Percentiles rank a stretch among this genome's conserved stretches.
Evolutionary conservation across 495 filamentous ascomycete species (phyloP).

Genomic region (Podospora tetraspora): DNA sequence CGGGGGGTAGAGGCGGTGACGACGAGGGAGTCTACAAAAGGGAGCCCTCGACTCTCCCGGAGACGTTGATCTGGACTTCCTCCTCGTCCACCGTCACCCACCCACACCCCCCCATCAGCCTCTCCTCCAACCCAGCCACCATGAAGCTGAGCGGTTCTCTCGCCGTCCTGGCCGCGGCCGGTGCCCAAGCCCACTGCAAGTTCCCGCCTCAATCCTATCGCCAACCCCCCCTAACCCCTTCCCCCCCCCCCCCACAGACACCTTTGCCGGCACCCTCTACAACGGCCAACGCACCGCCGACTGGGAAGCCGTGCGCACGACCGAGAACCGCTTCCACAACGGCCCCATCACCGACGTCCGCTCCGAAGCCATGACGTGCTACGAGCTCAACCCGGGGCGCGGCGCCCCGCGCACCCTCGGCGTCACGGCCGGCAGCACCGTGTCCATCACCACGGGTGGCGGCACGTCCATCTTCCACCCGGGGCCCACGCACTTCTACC

Average conservation of each 20-base stretch:
- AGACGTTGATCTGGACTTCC: background rate
- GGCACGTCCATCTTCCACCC: conserved; percentile 25
- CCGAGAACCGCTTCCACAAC: conserved; percentile 38
- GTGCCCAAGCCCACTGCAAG: conserved; percentile 4
- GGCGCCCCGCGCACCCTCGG: conserved; percentile 31
- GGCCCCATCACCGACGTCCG: conserved; percentile 35
- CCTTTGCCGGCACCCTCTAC: conserved; percentile 22
- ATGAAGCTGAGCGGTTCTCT: conserved; percentile 8
- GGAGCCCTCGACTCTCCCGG: background rate
- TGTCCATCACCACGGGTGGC: conserved; percentile 24
- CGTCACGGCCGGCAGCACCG: conserved; percentile 13
- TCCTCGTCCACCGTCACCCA: background rate
- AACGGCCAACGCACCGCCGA: conserved; percentile 37
- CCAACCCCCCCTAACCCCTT: background rate
- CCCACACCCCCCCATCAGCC: background rate
- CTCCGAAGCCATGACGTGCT: conserved; percentile 42
- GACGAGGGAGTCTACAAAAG: background rate
- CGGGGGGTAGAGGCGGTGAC: background rate
- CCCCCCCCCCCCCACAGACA: conserved; percentile 13
- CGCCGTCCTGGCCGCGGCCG: conserved; percentile 8
- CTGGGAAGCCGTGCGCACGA: conserved; percentile 42
- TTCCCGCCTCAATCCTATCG: background rate
- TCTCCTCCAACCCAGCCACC: background rate
- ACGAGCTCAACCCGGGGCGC: conserved; percentile 23
- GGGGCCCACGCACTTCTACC: conserved; percentile 43